Conservation (phyloP, 202 grass and related monocot species). For the Schoenoplectus triqueter region DNA sequence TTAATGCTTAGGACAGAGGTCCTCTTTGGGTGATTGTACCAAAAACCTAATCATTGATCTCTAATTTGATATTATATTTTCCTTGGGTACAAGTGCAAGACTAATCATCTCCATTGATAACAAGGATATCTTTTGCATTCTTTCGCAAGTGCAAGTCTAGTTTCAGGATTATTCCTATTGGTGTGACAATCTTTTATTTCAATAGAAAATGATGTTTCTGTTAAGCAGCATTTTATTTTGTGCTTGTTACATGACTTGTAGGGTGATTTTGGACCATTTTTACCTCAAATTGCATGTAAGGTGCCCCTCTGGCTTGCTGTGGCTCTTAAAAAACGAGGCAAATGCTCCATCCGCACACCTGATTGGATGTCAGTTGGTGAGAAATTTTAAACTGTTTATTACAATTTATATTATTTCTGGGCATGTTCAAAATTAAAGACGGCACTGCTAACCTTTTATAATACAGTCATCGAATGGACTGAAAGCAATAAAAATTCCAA, state of each 20-base stretch:
- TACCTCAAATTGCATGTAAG: slow-evolving; percentile 79
- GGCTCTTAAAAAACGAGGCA: slow-evolving; percentile 84
- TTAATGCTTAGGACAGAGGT: neutral
- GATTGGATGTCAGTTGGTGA: slow-evolving; percentile 90
- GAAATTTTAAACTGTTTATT: slow-evolving; percentile 19
- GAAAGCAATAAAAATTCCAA: slow-evolving; percentile 4
- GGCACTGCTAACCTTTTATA: neutral
- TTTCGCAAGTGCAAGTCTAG: neutral
- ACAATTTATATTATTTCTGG: neutral
- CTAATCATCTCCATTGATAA: neutral
- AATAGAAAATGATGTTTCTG: slow-evolving; percentile 20
- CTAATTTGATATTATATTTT: slow-evolving; percentile 1
- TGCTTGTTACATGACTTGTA: slow-evolving; percentile 23
- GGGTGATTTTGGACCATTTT: slow-evolving; percentile 94
- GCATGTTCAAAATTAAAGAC: neutral
- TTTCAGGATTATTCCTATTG: neutral
- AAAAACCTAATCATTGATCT: neutral
- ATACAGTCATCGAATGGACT: neutral
- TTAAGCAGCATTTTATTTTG: neutral
- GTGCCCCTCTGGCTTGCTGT: slow-evolving; percentile 88
- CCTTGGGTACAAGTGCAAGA: neutral
- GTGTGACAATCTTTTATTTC: neutral
- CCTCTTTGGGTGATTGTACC: neutral
- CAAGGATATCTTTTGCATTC: neutral
- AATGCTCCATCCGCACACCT: slow-evolving; percentile 75